Evolutionary conservation across 768 basidiomycete species (phyloP), one percentile per base, ranked within the genome.

Genomic region (Mycena olivaceomarginata): DNA sequence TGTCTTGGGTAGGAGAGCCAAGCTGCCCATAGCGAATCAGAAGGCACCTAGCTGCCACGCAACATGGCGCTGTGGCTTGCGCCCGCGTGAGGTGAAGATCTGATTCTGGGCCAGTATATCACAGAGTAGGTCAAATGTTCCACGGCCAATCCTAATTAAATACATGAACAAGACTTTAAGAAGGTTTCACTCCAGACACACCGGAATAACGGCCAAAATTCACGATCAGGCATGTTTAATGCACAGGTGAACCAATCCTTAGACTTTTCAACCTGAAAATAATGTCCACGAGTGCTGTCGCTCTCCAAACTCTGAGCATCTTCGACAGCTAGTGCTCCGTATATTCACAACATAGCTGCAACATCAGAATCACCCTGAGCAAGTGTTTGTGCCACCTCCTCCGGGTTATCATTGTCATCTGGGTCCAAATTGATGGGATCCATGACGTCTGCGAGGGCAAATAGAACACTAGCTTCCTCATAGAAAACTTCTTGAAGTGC

Each of bases 51-150:
- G 70, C 65, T 83, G 82, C 70, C 67, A 80, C 25, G 53, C 12
- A 16, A 83, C 76, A 59, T 82, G 82, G 5, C 74, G 74, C 67
- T 83, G 83, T 0, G 78, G 80, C n/a, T 78, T 75, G 15, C 45
- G 39, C 18, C 76, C 70, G 13, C 57, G 25, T 41, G 75, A 70
- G 3, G n/a, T 53, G 72, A 83, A 83, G 37, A 83, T 77, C 13
- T 67, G 75, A 51, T 83, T 79, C 13, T 43, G 51, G 20, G 65
- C 74, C 2, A 81, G 63, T 4, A 79, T 57, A 10, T 41, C 40
- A 15, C 78, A 71, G 53, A 77, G 63, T 48, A 48, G 65, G 46
- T 79, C 75, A 43, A 79, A 79, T 9, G 74, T 68, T 43, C 45
- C 5, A 22, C 41, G 53, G 39, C 72, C 22, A 43, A 76, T 46